phyloP scores from a whole-genome alignment of 495 filamentous ascomycete species.

The Platismatia glauca region DNA sequence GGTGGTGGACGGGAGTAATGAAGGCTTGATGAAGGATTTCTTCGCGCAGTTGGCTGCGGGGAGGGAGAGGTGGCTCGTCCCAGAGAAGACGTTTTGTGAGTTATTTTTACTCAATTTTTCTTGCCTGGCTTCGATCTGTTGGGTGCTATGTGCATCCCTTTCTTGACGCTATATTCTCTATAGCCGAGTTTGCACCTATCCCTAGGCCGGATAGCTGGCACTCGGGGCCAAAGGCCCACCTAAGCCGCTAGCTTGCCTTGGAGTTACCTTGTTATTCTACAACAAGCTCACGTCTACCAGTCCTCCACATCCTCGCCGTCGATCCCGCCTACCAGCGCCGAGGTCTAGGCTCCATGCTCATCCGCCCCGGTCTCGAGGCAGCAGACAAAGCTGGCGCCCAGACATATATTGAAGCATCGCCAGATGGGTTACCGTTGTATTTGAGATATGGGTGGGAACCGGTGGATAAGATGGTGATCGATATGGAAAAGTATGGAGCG shows the following conservation, averaged over 20 bases:
- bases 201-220: neutral
- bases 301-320: slow-evolving; percentile 38
- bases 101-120: no score
- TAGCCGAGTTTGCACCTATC: neutral
- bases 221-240: neutral
- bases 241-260: no score
- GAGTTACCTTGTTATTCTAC: neutral
- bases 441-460: slow-evolving; percentile 42
- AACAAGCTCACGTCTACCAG: neutral
- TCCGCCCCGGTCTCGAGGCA: slow-evolving; percentile 40
- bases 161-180: neutral
- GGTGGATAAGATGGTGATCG: slow-evolving; percentile 32
- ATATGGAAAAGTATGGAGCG: slow-evolving; percentile 28
- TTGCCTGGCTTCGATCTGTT: no score
- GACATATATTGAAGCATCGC: slow-evolving; percentile 47
- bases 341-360: slow-evolving; percentile 40
- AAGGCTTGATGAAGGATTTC: slow-evolving; percentile 14
- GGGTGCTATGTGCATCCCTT: no score
- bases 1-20: slow-evolving; percentile 11
- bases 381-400: slow-evolving; percentile 41
- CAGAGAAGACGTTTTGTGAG: slow-evolving; percentile 17
- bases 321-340: slow-evolving; percentile 38
- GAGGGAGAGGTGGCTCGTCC: slow-evolving; percentile 16
- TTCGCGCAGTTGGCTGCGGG: slow-evolving; percentile 8
- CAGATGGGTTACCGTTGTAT: slow-evolving; percentile 45